A percentile compares a stretch with the other conserved stretches of the same genome.
phyloP scores from a whole-genome alignment of 495 filamentous ascomycete genomes.

The Penicillium parvum region DNA sequence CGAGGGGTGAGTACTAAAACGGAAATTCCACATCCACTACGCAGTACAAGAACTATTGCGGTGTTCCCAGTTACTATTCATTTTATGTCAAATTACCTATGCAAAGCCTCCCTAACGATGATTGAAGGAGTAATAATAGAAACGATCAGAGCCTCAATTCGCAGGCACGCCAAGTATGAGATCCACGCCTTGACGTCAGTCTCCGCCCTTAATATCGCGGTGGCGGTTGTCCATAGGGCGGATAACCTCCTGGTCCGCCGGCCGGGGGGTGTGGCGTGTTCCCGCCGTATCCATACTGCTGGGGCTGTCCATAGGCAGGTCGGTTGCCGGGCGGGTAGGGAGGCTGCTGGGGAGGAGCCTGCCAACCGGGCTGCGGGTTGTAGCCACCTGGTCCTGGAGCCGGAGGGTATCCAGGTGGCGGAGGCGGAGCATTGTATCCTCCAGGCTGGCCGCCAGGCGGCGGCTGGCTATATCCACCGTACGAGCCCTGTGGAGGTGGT shows the following conservation, averaged over 20 bases:
- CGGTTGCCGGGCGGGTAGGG: slow-evolving; percentile 10
- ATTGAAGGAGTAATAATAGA: not conserved
- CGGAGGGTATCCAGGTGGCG: slow-evolving; percentile 8
- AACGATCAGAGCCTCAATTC: not conserved
- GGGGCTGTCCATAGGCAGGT: slow-evolving; percentile 25
- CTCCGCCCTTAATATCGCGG: slow-evolving; percentile 28
- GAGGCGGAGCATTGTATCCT: slow-evolving; percentile 14
- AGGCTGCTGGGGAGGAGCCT: slow-evolving; percentile 11
- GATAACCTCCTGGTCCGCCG: slow-evolving; percentile 18
- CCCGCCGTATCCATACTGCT: slow-evolving; percentile 19
- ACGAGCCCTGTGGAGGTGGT: slow-evolving; percentile 26
- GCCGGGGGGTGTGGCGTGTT: slow-evolving; percentile 16
- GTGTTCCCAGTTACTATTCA: too few relatives aligned
- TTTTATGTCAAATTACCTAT: too few relatives aligned
- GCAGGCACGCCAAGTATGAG: not conserved
- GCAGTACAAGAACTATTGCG: too few relatives aligned
- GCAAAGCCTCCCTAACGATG: too few relatives aligned
- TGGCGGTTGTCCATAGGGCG: slow-evolving; percentile 25
- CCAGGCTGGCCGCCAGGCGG: slow-evolving; percentile 15
- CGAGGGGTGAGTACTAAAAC: too few relatives aligned
- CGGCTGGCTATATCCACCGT: slow-evolving; percentile 31
- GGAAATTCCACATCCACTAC: too few relatives aligned
- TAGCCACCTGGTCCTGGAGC: too few relatives aligned
- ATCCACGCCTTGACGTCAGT: slow-evolving; percentile 8
- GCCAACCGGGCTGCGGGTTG: slow-evolving; percentile 18